Percentiles rank a stretch among this genome's conserved stretches.
Conservation (phyloP, 495 filamentous ascomycete species). For the Letharia columbiana region DNA sequence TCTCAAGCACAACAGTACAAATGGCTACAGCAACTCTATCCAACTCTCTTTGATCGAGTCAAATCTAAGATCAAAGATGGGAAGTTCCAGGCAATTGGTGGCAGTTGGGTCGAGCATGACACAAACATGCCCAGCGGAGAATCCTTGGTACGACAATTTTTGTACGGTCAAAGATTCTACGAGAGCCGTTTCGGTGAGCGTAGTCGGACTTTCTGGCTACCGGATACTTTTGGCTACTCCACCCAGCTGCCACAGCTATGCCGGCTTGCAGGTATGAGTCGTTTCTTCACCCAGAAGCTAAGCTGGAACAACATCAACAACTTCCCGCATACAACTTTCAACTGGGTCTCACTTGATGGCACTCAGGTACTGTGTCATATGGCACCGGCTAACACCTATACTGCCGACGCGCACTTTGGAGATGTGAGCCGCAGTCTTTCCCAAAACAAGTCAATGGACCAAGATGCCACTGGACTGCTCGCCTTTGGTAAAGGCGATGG, state of each 20-base stretch:
- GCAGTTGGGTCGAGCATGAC: slow-evolving; percentile 98
- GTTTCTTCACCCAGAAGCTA: slow-evolving; percentile 96
- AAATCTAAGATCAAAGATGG: slow-evolving; percentile 84
- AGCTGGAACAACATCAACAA: slow-evolving; percentile 98
- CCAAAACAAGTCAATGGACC: slow-evolving; percentile 91
- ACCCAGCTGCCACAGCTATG: slow-evolving; percentile 89
- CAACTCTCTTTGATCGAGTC: slow-evolving; percentile 77
- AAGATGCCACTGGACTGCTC: slow-evolving; percentile 77
- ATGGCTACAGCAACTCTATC: slow-evolving; percentile 87
- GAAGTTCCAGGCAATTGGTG: slow-evolving; percentile 87
- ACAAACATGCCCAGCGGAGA: slow-evolving; percentile 96
- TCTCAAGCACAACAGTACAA: slow-evolving; percentile 97
- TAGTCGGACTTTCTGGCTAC: slow-evolving; percentile 89
- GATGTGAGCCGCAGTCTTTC: slow-evolving; percentile 85
- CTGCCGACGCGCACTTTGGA: slow-evolving; percentile 87
- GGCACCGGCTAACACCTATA: slow-evolving; percentile 90
- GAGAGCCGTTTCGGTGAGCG: slow-evolving; percentile 87
- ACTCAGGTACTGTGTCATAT: slow-evolving; percentile 97
- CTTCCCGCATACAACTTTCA: slow-evolving; percentile 97
- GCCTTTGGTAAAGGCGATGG: slow-evolving; percentile 96
- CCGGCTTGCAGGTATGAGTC: slow-evolving; percentile 82
- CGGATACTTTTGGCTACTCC: slow-evolving; percentile 96
- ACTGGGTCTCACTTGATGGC: slow-evolving; percentile 91
- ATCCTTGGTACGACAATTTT: slow-evolving; percentile 87
- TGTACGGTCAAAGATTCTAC: slow-evolving; percentile 91